Evolutionary conservation across 352 stramenopile genomes (phyloP), one percentile per base, ranked within the genome.

Genomic region (Pythium dissimile): DNA sequence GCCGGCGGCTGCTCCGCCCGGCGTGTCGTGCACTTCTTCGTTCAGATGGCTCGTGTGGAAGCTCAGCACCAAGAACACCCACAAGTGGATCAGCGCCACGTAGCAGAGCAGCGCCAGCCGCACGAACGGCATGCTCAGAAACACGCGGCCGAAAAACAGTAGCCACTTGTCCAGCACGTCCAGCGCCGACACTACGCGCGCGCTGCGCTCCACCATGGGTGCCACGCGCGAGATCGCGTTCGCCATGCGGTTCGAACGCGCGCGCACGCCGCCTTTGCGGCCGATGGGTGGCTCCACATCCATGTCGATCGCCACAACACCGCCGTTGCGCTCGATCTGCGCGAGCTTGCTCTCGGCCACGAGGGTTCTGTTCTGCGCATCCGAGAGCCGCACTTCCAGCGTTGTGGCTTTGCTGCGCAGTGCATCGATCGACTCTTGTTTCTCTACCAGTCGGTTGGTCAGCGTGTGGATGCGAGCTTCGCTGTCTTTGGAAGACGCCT

Each of bases 11-110:
- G 62, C 65, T 1, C 34, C 69, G 13, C 46, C 48, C 6, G 46
- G 30, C 16, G 34, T 59, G 10, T 68, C 72, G 15, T 89, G 71
- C 57, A 90, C 71, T 59, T 94, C 84, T 44, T 92, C 80, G 24
- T 75, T 86, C 59, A 94, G 43, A 57, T 94, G 84, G 55, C 77
- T 92, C 48, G 86, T 95, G 67, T 95, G 86, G 66, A 94, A 92
- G 57, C 80, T 89, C 57, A 95, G 64, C 44, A 95, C 80, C 32
- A 89, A 62, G 55, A 94, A 92, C 12, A 92, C 80, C 86, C 86
- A 95, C 10, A 89, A 71, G 60, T 95, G 86, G 41, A 95, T 75
- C 57, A 95, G 61, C 56, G 73, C 54, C 18, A 95, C 61, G 72
- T 95, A 95, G 53, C 75, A 79, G 30, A 95, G 38, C 60, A 92